phyloP scores from a whole-genome alignment of 2,329 filamentous ascomycete species.

The Fusarium dlaminii region DNA sequence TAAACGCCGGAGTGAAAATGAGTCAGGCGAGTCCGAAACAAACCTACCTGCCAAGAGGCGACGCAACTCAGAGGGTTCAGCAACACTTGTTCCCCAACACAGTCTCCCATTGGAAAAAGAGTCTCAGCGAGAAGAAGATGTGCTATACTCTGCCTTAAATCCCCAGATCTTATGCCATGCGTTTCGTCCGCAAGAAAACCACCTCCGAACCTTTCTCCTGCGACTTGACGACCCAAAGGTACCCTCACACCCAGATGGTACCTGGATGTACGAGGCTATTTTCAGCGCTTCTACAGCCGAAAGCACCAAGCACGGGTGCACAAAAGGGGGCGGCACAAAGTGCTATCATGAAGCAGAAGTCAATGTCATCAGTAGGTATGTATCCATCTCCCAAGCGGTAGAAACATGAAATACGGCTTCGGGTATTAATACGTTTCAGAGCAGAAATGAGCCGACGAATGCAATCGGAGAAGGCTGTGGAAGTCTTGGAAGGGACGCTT shows the following conservation, averaged over 20 bases:
- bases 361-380: too few species aligned
- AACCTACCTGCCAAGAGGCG: fast-evolving
- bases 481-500: neutral
- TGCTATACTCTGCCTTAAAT: neutral
- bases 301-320: too few species aligned
- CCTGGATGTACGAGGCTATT: too few species aligned
- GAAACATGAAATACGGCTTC: too few species aligned
- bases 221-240: too few species aligned
- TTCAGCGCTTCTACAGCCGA: too few species aligned
- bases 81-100: neutral
- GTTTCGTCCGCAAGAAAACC: fast-evolving
- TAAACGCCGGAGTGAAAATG: neutral
- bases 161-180: too few species aligned
- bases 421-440: fast-evolving
- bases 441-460: too few species aligned
- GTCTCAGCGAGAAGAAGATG: fast-evolving
- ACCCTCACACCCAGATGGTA: too few species aligned
- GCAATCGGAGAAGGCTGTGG: fast-evolving
- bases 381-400: fast-evolving
- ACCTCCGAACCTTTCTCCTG: too few species aligned
- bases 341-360: too few species aligned
- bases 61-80: neutral
- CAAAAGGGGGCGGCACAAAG: too few species aligned
- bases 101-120: neutral
- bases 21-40: neutral